These are phyloP conservation scores for Colletotrichum cuscutae DNA, from an alignment of 2,329 filamentous ascomycete species.

Conservation along the genomic window DNA sequence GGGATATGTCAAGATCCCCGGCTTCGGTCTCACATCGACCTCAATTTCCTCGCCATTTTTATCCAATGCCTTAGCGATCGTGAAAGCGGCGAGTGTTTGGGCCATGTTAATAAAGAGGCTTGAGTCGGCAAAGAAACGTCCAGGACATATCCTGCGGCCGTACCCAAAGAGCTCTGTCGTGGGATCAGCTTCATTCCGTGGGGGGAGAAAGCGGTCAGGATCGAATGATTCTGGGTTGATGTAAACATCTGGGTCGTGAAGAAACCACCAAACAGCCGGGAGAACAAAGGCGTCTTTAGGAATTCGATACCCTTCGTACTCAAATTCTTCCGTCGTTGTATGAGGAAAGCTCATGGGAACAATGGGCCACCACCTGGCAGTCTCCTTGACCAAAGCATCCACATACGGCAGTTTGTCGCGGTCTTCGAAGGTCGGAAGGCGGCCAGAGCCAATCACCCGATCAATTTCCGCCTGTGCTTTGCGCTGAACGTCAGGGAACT, in stretches of 20 bases:
- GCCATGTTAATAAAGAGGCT: conserved; percentile 44
- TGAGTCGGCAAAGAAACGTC: conserved; percentile 44
- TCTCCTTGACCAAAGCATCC: conserved; percentile 44
- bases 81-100: conserved; percentile 53
- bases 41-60: conserved; percentile 40
- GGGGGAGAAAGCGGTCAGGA: conserved; percentile 45
- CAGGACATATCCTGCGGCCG: conserved; percentile 49
- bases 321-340: conserved; percentile 42
- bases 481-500: conserved; percentile 38
- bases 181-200: conserved; percentile 44
- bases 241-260: conserved; percentile 77
- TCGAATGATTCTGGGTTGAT: conserved; percentile 49
- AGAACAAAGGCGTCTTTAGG: conserved; percentile 31
- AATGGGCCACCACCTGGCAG: conserved; percentile 44
- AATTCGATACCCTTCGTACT: conserved; percentile 22
- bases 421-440: conserved; percentile 42
- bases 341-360: conserved; percentile 50
- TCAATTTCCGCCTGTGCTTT: conserved; percentile 42
- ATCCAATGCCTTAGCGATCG: conserved; percentile 46
- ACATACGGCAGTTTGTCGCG: conserved; percentile 43
- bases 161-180: conserved; percentile 44
- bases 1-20: conserved; percentile 26
- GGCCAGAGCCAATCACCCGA: conserved; percentile 40
- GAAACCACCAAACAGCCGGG: conserved; percentile 45
- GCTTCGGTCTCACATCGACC: conserved; percentile 17